A percentile compares a stretch with the other conserved stretches of the same genome.
phyloP scores from a whole-genome alignment of 2,329 filamentous ascomycete genomes.

The Emergomyces pasteurianus region DNA sequence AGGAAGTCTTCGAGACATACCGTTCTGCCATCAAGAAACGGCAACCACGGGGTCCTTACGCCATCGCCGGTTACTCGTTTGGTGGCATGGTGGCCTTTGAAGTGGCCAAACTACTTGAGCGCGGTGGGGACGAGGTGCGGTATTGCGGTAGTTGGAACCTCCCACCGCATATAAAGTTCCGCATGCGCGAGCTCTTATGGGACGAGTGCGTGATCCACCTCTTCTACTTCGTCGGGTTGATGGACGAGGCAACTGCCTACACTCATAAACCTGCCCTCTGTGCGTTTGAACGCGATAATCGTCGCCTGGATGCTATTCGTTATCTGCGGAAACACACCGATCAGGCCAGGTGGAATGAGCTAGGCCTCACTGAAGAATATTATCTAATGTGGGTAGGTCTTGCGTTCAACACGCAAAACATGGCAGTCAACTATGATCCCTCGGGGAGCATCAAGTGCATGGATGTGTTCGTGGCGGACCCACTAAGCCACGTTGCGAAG shows the following conservation, averaged over 20 bases:
- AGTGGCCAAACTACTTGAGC: constrained; percentile 33
- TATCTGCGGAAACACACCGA: constrained; percentile 10
- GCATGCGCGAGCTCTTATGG: constrained; percentile 30
- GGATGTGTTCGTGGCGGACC: constrained; percentile 30
- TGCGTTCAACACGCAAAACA: constrained; percentile 23
- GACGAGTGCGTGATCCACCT: constrained; percentile 28
- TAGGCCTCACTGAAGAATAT: constrained; percentile 19
- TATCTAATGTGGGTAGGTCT: constrained; percentile 16
- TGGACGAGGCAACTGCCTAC: constrained; percentile 16
- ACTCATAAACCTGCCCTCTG: constrained; percentile 12
- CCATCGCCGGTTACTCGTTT: constrained; percentile 39
- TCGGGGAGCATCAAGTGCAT: constrained; percentile 21
- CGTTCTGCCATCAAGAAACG: constrained; percentile 21
- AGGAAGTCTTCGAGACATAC: constrained; percentile 31
- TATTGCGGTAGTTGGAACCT: constrained; percentile 35
- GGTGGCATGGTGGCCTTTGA: constrained; percentile 40
- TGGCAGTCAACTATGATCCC: constrained; percentile 33
- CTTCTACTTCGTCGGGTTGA: constrained; percentile 27
- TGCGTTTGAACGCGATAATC: constrained; percentile 8
- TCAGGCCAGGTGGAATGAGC: constrained; percentile 17
- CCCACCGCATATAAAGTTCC: constrained; percentile 34
- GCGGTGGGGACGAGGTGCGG: constrained; percentile 22
- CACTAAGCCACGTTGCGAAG: constrained; percentile 19
- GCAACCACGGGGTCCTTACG: constrained; percentile 40
- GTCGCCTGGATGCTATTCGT: background rate